Evolutionary conservation across 345 rosid species (phyloP), one percentile per base, ranked within the genome.

Genomic region (Hevea brasiliensis): DNA sequence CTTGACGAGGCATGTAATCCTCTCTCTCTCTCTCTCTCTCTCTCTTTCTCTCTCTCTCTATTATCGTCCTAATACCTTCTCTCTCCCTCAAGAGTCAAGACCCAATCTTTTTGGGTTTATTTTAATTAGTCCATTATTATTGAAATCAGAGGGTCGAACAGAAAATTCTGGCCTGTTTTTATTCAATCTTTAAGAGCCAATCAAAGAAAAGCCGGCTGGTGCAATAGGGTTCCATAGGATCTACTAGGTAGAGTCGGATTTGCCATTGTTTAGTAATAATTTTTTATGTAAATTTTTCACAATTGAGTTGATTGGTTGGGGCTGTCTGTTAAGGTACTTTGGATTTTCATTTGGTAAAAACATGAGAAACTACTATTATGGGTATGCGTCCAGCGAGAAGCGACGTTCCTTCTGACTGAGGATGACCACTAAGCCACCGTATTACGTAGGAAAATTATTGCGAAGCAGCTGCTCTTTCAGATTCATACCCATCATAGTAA

Each of bases 1-100:
- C 96, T 95, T 83, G 99, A 95, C 76, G 98, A 95, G 99, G 99
- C 91, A 92, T 82, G 97, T 94, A 78, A 71, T 47, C 71, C 53
- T 40, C 24, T 48, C 29, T 74, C 79, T 83, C 74, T 78, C 72
- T 72, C 29, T 55, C 67, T 50, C 71, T 72, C 51, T 68, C 68
- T 71, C 74, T 48, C 64, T 41, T 63, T 62, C 77, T 32, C 37
- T 32, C 37, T 32, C 37, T n/a, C n/a, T n/a, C n/a, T n/a, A n/a
- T n/a, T n/a, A n/a, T n/a, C n/a, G n/a, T n/a, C 37, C 37, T 4
- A 1, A 32, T 32, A 32, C 37, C 37, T 32, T 32, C 37, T 32
- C 37, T 32, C 37, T 32, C 37, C 37, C 37, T 58, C 82, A 65
- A 71, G 66, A 68, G 73, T 78, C 37, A 32, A 32, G 37, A 32